Base-by-base conservation (phyloP, 73 alveolate genomes). In the Paraurostyla sp. region DNA sequence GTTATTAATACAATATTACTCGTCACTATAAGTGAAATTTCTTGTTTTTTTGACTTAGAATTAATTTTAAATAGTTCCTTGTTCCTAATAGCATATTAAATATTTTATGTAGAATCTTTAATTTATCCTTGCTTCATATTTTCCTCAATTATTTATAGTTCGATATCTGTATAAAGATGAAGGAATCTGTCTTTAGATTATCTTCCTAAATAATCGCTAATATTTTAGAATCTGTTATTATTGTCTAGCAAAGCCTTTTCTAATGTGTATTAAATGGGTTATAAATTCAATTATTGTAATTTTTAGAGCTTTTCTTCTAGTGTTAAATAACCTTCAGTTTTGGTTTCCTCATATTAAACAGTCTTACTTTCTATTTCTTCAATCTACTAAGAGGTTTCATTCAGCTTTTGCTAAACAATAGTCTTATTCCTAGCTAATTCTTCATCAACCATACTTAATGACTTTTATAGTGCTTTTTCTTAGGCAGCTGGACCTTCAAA, bases 401-500 rank as follows among this genome's bases (percentile, higher is more conserved):
- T 16, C 7, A 73, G 23, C 30, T 56, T 73, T 27, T 73, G 4
- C 32, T 73, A 50, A 50, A 50, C 87, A 42, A 73, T 1, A 6
- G 51, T 15, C 59, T 73, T 73, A 43, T 51, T 13, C 71, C 46
- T 73, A 3, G 0, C 3, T n/a, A 73, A 27, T 45, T 73, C 87
- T 2, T 23, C 49, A 16, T 73, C 87, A 13, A 73, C 87, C 49
- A 23, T 11, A 45, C 33, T 18, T 29, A 78, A n/a, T 18, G 20
- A 0, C 57, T 49, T 51, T 27, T 78, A 32, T 16, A 51, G 65
- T 18, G 76, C 89, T 35, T 32, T 4, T 52, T 78, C 46, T 78
- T 54, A 52, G 6, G 78, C 78, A 3, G 69, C 54, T 4, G 76
- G 76, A 0, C 78, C 78, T 25, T 78, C 89, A 54, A 51, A 78